Base-by-base conservation (phyloP, 768 basidiomycete species). In the Lactifluus rugatus region DNA sequence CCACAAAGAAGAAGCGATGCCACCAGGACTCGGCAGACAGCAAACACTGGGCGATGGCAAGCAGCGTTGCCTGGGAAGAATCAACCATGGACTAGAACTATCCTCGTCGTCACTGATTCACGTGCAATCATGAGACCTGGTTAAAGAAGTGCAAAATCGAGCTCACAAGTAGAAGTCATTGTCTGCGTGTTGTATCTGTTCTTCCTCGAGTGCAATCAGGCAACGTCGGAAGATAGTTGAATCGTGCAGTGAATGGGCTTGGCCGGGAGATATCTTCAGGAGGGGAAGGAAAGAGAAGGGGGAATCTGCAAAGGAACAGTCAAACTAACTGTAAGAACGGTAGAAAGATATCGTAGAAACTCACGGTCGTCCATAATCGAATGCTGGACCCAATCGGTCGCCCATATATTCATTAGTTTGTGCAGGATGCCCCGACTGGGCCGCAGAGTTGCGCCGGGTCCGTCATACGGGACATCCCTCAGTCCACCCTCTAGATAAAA, bases 391-490 rank as follows among this genome's bases (percentile, higher is more conserved):
- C 86, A 82, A 63, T 91, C 88, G 0, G 85, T 78, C 0, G 83
- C 78, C 95, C 96, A 99, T 56, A 99, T 94, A 69, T 87, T 93
- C 73, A 91, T 83, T 60, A 93, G 73, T 56, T 81, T 85, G 49
- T 73, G 72, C 46, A 91, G 65, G 52, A 80, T 78, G 41, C 80
- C 74, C 26, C 75, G 82, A 47, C 83, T 81, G 17, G 46, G 52
- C 7, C 74, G 68, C 0, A 75, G 76, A 17, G 76, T 74, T 16
- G 72, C 69, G 16, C 67, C 67, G 16, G 79, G 73, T n/a, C 74
- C 66, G 66, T 85, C 79, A 4, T 72, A 75, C 2, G 91, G 88
- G 46, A 87, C 73, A 61, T 80, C 72, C 19, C 89, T 62, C 8
- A 93, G 70, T 11, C 88, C 89, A 14, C 89, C 87, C 47, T 91